Evolutionary conservation across 2,329 filamentous ascomycete species (phyloP).

Genomic region (Fusarium papillatum): DNA sequence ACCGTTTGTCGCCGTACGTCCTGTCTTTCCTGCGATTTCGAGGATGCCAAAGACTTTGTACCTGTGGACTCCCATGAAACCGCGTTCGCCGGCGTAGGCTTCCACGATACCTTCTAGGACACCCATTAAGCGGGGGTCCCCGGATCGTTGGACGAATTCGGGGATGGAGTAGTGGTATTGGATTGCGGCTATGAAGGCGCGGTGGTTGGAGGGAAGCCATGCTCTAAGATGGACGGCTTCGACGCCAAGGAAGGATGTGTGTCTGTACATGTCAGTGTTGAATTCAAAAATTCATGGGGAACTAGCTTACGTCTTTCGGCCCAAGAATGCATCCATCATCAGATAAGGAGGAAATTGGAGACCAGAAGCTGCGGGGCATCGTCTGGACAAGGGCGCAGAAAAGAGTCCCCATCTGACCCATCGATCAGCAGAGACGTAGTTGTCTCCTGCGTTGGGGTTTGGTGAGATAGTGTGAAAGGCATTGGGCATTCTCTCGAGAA

Average conservation of each 20-base stretch:
- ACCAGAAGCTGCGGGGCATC: constrained; percentile 64
- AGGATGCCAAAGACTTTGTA: constrained; percentile 70
- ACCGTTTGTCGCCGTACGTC: constrained; percentile 66
- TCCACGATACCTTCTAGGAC: constrained; percentile 68
- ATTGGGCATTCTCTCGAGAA: constrained; percentile 66
- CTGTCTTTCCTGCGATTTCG: constrained; percentile 66
- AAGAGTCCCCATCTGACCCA: constrained; percentile 67
- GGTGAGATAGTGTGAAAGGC: constrained; percentile 68
- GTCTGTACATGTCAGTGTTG: not conserved
- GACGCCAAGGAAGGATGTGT: constrained; percentile 61
- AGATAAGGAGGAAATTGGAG: constrained; percentile 66
- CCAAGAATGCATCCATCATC: constrained; percentile 68
- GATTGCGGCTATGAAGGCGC: constrained; percentile 67
- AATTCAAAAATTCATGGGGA: rapidly evolving
- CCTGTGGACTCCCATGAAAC: constrained; percentile 69
- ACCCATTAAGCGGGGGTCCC: constrained; percentile 63
- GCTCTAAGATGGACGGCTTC: constrained; percentile 66
- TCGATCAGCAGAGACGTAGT: constrained; percentile 61
- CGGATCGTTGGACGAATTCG: constrained; percentile 64
- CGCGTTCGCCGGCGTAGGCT: constrained; percentile 67
- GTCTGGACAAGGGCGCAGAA: constrained; percentile 62
- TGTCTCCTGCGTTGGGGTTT: constrained; percentile 65
- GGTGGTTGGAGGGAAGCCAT: constrained; percentile 66
- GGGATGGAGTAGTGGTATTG: constrained; percentile 68
- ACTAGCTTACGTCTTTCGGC: constrained; percentile 53